Base-by-base conservation (phyloP, 495 filamentous ascomycete genomes). In the Penicillium verhagenii region DNA sequence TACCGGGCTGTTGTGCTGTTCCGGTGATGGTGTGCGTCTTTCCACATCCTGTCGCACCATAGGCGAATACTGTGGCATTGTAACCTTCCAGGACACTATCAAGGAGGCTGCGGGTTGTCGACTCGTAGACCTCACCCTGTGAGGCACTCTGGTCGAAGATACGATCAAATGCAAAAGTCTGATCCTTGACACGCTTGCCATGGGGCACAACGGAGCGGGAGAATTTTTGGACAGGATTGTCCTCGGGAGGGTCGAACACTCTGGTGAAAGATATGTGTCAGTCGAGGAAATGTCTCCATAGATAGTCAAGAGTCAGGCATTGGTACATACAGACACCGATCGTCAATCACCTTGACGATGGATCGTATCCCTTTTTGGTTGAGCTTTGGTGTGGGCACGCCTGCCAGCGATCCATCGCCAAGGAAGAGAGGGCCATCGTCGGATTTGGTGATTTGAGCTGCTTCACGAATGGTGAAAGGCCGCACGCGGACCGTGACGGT, bases 1-100 rank as follows among this genome's bases (percentile, higher is more conserved):
- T 97, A 39, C 94, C 94, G 4, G 94, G 94, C 67, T 94, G 87
- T 68, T 96, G 91, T 0, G 89, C 77, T 0, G 93, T 97, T 48
- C 94, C 92, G n/a, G 87, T 90, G 68, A 98, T 98, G 13, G 94
- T 98, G 71, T 98, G 94, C 16, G 94, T 98, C 73, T 97, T 98
- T 68, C 94, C 94, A 69, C 94, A 98, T 31, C 94, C 94, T 2
- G 94, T 99, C 18, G 94, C 94, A 59, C 94, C 94, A 72, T 99
- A 99, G 24, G 94, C 94, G 70, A 97, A 99, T 0, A 99, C 94
- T 0, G 94, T 99, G 39, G 95, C 94, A 78, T 99, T 99, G 76
- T 96, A 99, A 45, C 94, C 94, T 56, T 97, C 92, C 48, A 97
- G 79, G 47, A 99, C 92, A 69, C 86, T 97, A 67, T 97, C 94